phyloP scores from a whole-genome alignment of 2,329 filamentous ascomycete species.

The Venturia carpophila region DNA sequence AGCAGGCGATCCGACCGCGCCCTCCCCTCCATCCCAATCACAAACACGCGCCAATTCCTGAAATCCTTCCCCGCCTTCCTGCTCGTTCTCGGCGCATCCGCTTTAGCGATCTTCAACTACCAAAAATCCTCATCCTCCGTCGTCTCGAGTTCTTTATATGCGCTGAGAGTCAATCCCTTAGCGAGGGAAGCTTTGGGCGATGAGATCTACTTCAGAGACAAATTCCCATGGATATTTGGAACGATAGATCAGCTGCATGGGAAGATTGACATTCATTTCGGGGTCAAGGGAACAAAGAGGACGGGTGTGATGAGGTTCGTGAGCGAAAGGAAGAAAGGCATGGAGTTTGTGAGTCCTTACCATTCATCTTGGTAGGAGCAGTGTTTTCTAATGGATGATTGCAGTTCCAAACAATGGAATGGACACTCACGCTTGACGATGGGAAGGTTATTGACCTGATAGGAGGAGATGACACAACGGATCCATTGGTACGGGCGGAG shows the following conservation, averaged over 20 bases:
- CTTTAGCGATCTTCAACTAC: conserved; percentile 96
- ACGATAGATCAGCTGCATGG: conserved; percentile 93
- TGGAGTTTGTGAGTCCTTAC: conserved; percentile 45
- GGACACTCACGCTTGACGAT: conserved; percentile 68
- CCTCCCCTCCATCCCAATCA: conserved; percentile 36
- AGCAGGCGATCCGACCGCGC: conserved; percentile 46
- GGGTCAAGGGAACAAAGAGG: conserved; percentile 70
- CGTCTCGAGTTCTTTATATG: conserved; percentile 81
- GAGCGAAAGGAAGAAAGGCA: conserved; percentile 61
- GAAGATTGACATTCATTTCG: conserved; percentile 76
- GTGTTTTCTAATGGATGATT: conserved; percentile 19
- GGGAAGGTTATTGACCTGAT: conserved; percentile 48
- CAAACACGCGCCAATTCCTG: conserved; percentile 20
- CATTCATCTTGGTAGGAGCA: background rate
- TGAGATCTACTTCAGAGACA: conserved; percentile 44
- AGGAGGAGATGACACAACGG: background rate
- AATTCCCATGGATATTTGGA: conserved; percentile 36
- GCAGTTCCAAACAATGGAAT: conserved; percentile 77
- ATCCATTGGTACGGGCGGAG: conserved; percentile 12
- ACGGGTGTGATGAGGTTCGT: conserved; percentile 71
- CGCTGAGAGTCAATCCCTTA: conserved; percentile 68
- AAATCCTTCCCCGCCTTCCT: conserved; percentile 76
- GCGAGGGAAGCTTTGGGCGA: conserved; percentile 78
- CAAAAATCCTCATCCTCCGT: conserved; percentile 83
- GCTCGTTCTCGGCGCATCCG: conserved; percentile 59